phyloP scores from a whole-genome alignment of 1,284 basidiomycete species.

The Melampsora larici-populina region DNA sequence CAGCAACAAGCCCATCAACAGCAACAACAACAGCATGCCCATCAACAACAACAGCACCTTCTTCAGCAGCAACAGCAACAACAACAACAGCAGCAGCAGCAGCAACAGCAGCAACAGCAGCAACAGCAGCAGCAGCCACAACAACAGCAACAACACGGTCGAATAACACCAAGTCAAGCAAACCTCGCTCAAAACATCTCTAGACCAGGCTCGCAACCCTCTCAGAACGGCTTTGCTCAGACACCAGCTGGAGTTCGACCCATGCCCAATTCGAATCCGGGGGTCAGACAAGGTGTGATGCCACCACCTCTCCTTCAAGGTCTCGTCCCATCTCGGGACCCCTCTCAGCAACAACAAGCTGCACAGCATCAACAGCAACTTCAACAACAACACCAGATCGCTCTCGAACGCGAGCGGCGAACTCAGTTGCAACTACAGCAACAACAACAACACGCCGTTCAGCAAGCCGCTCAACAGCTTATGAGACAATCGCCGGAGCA shows the following conservation, averaged over 20 bases:
- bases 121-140: background rate
- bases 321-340: background rate
- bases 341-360: background rate
- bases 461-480: constrained; percentile 10
- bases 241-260: background rate
- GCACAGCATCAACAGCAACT: background rate
- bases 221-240: background rate
- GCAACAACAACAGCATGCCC: no score
- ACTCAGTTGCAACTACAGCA: background rate
- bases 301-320: background rate
- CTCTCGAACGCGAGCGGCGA: background rate
- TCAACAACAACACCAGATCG: background rate
- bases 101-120: constrained; percentile 13
- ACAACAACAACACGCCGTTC: constrained; percentile 16
- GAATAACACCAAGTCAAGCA: background rate
- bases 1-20: no score
- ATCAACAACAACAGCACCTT: background rate
- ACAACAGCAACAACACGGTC: background rate
- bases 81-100: background rate
- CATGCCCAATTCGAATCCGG: background rate
- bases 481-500: constrained; percentile 19
- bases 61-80: constrained; percentile 13
- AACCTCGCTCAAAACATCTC: constrained; percentile 9
- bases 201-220: background rate
- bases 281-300: background rate